Evolutionary conservation across 192 early-diverging fungal species (phyloP).

Genomic region (Coemansia sp.): DNA sequence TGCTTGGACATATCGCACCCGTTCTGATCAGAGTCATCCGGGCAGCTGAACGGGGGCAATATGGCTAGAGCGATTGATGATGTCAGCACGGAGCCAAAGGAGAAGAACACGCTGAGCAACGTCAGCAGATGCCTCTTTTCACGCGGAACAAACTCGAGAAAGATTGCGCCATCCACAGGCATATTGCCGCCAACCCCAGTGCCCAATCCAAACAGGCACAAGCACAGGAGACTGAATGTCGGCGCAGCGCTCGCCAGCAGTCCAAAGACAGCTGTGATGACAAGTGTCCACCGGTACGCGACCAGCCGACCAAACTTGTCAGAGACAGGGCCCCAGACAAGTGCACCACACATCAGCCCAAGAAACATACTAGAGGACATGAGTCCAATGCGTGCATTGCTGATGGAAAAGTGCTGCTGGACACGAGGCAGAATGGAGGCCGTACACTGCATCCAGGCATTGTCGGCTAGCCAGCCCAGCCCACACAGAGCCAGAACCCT

Average conservation of each 20-base stretch:
- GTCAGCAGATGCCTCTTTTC: conserved; percentile 80
- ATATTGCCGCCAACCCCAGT: conserved; percentile 73
- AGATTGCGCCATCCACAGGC: conserved; percentile 75
- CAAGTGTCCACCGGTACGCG: conserved; percentile 77
- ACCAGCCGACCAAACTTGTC: conserved; percentile 74
- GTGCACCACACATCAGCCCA: conserved; percentile 82
- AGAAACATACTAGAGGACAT: conserved; percentile 71
- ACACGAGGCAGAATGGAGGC: conserved; percentile 75
- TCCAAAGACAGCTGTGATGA: conserved; percentile 72
- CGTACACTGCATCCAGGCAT: conserved; percentile 74
- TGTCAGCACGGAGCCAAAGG: conserved; percentile 75
- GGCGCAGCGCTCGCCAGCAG: conserved; percentile 68
- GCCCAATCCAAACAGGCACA: conserved; percentile 68
- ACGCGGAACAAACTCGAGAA: conserved; percentile 83
- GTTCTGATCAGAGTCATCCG: conserved; percentile 38
- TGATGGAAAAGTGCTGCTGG: conserved; percentile 72
- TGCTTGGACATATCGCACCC: conserved; percentile 61
- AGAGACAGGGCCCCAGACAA: conserved; percentile 78
- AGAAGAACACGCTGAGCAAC: conserved; percentile 83
- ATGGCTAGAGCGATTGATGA: conserved; percentile 67
- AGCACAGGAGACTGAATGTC: conserved; percentile 65
- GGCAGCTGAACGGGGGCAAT: conserved; percentile 71
- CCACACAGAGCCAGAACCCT: conserved; percentile 69
- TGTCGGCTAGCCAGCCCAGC: conserved; percentile 86
- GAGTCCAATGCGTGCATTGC: conserved; percentile 67